Conservation (phyloP, 2,329 filamentous ascomycete species). For the Arthrobotrys conoides region DNA sequence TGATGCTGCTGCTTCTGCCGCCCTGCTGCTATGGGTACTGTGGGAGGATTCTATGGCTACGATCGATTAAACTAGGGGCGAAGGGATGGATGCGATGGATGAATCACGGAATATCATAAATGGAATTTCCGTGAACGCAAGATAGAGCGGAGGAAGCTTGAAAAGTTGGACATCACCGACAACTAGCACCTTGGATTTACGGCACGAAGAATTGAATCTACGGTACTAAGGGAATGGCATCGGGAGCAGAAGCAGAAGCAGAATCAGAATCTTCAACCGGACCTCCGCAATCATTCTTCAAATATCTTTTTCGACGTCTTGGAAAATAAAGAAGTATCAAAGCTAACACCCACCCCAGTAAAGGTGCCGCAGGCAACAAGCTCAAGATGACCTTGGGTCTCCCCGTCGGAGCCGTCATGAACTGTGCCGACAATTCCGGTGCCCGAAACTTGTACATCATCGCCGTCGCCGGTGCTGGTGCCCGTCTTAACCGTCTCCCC, state of each 20-base stretch:
- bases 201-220: not conserved
- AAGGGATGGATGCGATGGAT: not conserved
- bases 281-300: not conserved
- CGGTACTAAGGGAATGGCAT: not conserved
- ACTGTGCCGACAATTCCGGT: slow-evolving; percentile 99
- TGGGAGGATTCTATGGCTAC: not conserved
- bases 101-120: no score
- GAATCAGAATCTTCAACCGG: slow-evolving; percentile 12
- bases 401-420: slow-evolving; percentile 99
- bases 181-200: not conserved
- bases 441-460: slow-evolving; percentile 99
- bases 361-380: slow-evolving; percentile 97
- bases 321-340: not conserved
- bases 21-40: not conserved
- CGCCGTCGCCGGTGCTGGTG: slow-evolving; percentile 98
- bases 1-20: slow-evolving; percentile 28
- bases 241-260: not conserved
- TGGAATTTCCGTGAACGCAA: not conserved
- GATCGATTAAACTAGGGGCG: not conserved
- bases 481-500: slow-evolving; percentile 95
- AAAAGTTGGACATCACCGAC: not conserved
- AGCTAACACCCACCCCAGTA: slow-evolving; percentile 40
- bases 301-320: not conserved
- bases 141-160: not conserved
- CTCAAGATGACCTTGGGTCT: slow-evolving; percentile 99